These are phyloP conservation scores for Coffea humblotiana DNA, from an alignment of 305 asterid genomes.

Conservation along the genomic window DNA sequence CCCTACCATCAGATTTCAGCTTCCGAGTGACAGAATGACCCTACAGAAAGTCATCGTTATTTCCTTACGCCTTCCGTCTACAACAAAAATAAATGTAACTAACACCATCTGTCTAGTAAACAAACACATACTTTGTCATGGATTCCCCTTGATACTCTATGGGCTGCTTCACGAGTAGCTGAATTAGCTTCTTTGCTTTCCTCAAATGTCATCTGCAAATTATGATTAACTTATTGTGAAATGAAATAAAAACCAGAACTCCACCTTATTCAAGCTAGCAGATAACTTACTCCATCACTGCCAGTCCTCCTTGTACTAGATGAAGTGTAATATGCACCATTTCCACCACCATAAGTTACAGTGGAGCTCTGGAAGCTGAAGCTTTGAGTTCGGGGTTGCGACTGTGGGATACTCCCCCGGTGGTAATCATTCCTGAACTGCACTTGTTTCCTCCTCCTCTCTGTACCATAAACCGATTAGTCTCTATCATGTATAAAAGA, in stretches of 20 bases:
- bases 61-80: slow-evolving; percentile 5
- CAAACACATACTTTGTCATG: slow-evolving; percentile 60
- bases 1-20: slow-evolving; percentile 76
- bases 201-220: slow-evolving; percentile 64
- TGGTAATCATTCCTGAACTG: slow-evolving; percentile 40
- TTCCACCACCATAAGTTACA: slow-evolving; percentile 76
- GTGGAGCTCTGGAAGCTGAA: slow-evolving; percentile 78
- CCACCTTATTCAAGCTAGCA: background rate
- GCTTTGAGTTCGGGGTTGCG: slow-evolving; percentile 60
- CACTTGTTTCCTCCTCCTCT: slow-evolving; percentile 53
- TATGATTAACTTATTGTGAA: slow-evolving; percentile 10
- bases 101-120: slow-evolving; percentile 1
- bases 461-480: slow-evolving; percentile 32
- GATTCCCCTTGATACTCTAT: slow-evolving; percentile 70
- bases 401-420: slow-evolving; percentile 31
- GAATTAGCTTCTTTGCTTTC: slow-evolving; percentile 93
- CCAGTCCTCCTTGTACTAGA: slow-evolving; percentile 71
- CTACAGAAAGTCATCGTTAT: slow-evolving; percentile 32
- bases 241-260: slow-evolving; percentile 2
- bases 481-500: background rate
- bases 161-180: slow-evolving; percentile 73
- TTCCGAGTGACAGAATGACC: slow-evolving; percentile 84
- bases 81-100: slow-evolving; percentile 8
- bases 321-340: slow-evolving; percentile 74
- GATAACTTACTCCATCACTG: slow-evolving; percentile 76